Percentiles rank a stretch among this genome's conserved stretches.
phyloP scores from a whole-genome alignment of 345 rosid genomes.

The Erysimum cheiranthoides region DNA sequence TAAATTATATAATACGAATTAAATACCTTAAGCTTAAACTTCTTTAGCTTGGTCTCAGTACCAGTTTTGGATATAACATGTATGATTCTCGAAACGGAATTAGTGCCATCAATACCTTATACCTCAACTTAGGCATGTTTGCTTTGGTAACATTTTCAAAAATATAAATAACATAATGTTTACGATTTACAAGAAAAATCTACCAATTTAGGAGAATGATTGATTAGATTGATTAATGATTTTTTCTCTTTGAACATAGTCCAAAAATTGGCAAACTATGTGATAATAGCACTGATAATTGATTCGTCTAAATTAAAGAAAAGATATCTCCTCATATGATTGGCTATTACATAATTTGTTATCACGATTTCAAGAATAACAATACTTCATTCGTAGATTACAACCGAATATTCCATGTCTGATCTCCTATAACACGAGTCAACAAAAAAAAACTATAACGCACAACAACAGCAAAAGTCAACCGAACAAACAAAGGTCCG shows the following conservation, averaged over 20 bases:
- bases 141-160: background rate
- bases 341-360: conserved; percentile 5
- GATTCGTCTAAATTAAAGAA: background rate
- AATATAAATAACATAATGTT: background rate
- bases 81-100: background rate
- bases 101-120: background rate
- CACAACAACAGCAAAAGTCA: conserved; percentile 31
- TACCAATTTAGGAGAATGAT: background rate
- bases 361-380: conserved; percentile 14
- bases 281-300: background rate
- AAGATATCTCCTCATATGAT: background rate
- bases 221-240: background rate
- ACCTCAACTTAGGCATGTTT: background rate
- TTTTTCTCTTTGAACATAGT: background rate
- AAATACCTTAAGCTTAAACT: no score
- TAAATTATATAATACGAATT: no score
- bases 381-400: conserved; percentile 16
- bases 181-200: background rate
- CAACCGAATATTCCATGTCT: conserved; percentile 39
- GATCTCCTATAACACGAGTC: conserved; percentile 21
- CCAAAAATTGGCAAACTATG: background rate
- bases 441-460: conserved; percentile 17
- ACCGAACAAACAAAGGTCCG: conserved; percentile 33
- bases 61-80: background rate
- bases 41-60: no score